Evolutionary conservation across 148 eudicot genomes (phyloP), one percentile per base, ranked within the genome.

Genomic region (Camellia lanceoleosa): DNA sequence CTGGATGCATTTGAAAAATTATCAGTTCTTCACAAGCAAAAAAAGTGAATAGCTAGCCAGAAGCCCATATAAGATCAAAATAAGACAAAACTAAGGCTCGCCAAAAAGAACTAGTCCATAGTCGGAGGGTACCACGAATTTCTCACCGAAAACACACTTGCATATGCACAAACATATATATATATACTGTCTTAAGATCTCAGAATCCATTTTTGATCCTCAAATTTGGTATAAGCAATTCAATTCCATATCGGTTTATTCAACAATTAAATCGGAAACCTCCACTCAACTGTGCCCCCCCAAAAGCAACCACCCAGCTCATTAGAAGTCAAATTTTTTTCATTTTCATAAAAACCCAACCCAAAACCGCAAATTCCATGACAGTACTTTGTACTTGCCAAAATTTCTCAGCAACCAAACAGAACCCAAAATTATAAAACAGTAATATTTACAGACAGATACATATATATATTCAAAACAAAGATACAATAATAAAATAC

Each of bases 321-420:
- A 20, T 20, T 7, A 20, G 13, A 64, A 23, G 2, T 19, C 9
- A 49, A 49, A n/a, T 71, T 47, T 47, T 71, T 47, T 18, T 49
- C 58, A 71, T 16, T 18, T 71, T 47, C 41, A 64, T 10, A 64
- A 64, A 30, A 30, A 30, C 38, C 38, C 38, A 30, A 20, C 64
- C 16, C 5, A 23, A 7, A 11, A 64, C 6, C 68, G 23, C 41
- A 64, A 30, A 64, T 2, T 7, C 42, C 3, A 7, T 6, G 42
- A 9, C 42, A 20, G 3, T 6, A 64, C 13, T 30, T 20, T 30
- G 42, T 30, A 64, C 13, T 2, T 64, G 42, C 49, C 16, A 19
- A 73, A 3, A n/a, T 73, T 72, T 73, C 75, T 73, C 61, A 11
- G 43, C 60, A 19, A 73, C 5, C n/a, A 54, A 73, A 73, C 19